Conservation (phyloP, 2,329 filamentous ascomycete genomes). For the Colletotrichum magnum region DNA sequence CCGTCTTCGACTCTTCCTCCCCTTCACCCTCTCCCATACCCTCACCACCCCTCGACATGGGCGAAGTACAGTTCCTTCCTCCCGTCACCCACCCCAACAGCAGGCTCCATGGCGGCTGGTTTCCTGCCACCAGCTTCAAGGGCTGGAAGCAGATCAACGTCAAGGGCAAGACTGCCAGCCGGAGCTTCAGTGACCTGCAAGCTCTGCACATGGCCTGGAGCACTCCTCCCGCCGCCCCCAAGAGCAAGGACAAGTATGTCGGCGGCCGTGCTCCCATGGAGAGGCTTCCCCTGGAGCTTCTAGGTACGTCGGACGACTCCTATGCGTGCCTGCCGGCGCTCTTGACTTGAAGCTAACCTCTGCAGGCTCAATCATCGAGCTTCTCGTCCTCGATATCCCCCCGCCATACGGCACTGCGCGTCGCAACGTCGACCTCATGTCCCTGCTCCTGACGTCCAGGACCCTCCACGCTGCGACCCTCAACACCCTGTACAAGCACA, state of each 20-base stretch:
- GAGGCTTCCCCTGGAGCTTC: slow-evolving; percentile 77
- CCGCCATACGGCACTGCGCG: slow-evolving; percentile 81
- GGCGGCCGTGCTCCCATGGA: slow-evolving; percentile 74
- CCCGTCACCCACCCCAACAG: slow-evolving; percentile 70
- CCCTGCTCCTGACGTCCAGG: slow-evolving; percentile 82
- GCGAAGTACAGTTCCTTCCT: slow-evolving; percentile 60
- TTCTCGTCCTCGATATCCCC: slow-evolving; percentile 79
- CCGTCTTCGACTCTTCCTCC: slow-evolving; percentile 64
- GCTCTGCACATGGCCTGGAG: slow-evolving; percentile 70
- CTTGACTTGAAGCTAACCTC: slow-evolving; percentile 33
- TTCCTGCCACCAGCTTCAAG: slow-evolving; percentile 70
- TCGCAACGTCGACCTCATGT: slow-evolving; percentile 84
- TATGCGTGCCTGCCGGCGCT: slow-evolving; percentile 25
- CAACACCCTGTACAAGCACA: slow-evolving; percentile 81
- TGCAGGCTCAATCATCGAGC: slow-evolving; percentile 79
- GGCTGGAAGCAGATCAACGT: slow-evolving; percentile 76
- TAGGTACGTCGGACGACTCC: slow-evolving; percentile 67
- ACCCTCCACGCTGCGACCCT: slow-evolving; percentile 81
- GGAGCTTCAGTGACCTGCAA: slow-evolving; percentile 73
- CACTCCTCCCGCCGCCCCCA: slow-evolving; percentile 50
- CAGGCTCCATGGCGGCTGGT: slow-evolving; percentile 71
- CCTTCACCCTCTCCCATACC: slow-evolving; percentile 55
- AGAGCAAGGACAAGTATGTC: slow-evolving; percentile 52
- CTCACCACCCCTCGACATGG: slow-evolving; percentile 51
- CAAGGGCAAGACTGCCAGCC: slow-evolving; percentile 71